Percentiles rank a stretch among this genome's conserved stretches.
Evolutionary conservation across 2,329 filamentous ascomycete genomes (phyloP).

Genomic region (Penicillium sp.): DNA sequence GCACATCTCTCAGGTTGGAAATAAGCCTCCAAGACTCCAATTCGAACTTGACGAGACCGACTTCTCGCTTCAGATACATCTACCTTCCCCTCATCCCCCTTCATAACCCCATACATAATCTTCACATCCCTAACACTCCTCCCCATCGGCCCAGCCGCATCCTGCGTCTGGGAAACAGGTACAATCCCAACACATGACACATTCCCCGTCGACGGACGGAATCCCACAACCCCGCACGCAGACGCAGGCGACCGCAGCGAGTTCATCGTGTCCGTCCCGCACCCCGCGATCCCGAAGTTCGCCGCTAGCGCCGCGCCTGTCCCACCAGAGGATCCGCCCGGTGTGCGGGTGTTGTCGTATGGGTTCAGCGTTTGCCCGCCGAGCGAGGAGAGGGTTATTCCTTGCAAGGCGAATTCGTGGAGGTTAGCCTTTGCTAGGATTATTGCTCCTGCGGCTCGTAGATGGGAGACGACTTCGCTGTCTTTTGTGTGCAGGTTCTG

Average conservation of each 20-base stretch:
- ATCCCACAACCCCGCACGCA: conserved; percentile 59
- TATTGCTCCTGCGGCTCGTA: conserved; percentile 54
- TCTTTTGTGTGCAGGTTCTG: conserved; percentile 44
- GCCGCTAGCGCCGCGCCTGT: conserved; percentile 60
- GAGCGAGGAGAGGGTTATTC: conserved; percentile 60
- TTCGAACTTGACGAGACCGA: conserved; percentile 19
- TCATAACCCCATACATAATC: conserved; percentile 29
- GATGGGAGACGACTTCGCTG: conserved; percentile 51
- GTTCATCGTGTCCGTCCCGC: conserved; percentile 63
- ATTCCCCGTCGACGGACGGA: conserved; percentile 57
- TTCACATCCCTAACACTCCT: conserved; percentile 38
- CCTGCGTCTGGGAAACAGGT: conserved; percentile 58
- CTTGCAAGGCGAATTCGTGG: conserved; percentile 64
- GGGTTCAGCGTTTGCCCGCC: conserved; percentile 66
- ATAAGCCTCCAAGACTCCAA: conserved; percentile 57
- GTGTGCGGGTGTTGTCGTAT: conserved; percentile 64
- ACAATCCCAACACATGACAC: conserved; percentile 53
- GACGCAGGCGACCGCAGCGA: conserved; percentile 61
- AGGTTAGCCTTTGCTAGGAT: conserved; percentile 62
- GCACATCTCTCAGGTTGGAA: conserved; percentile 44
- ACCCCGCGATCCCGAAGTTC: conserved; percentile 58
- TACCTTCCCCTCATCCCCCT: not conserved
- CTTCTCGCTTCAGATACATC: not conserved
- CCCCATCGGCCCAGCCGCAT: conserved; percentile 56
- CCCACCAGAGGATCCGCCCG: conserved; percentile 63